Evolutionary conservation across 2,329 filamentous ascomycete genomes (phyloP), one percentile per base, ranked within the genome.

Genomic region (Fusarium brevicatenulatum): DNA sequence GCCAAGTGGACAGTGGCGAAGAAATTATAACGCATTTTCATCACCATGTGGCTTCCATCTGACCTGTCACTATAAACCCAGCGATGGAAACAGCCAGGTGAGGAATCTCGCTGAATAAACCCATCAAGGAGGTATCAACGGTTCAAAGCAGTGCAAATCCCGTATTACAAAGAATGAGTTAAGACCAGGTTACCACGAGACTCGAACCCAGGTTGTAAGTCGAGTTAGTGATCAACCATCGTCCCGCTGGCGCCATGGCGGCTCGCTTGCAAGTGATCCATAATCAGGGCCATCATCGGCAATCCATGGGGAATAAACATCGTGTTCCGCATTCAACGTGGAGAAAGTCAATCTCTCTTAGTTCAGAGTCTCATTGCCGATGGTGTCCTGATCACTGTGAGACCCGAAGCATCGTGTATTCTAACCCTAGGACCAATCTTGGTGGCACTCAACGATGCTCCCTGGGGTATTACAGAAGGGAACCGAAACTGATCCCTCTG

Each of bases 1-100:
- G 70, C 54, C 70, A 73, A 63, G 70, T 73, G 70, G 68, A 71
- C 70, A 50, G 70, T 68, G 66, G 70, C 57, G 34, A 67, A 56
- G 49, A 40, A 42, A 44, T 15, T 55, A 36, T 21, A 58, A 55
- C n/a, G 42, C 36, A 25, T 23, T 28, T 63, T 18, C 23, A 34
- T n/a, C 12, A 11, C n/a, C 25, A 44, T 30, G 23, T 47, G 21
- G 21, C 43, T 37, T 55, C 37, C 16, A 52, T 53, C 32, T 56
- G 64, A 56, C 56, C 42, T 44, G 46, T 43, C 47, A 47, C 36
- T 25, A 43, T 40, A 23, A 37, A 32, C 53, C 25, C 44, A 28
- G 39, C 34, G 36, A n/a, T 36, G 11, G 32, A 42, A 42, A 28
- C 25, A 37, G n/a, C 12, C n/a, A 43, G 49, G 30, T n/a, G 32